A percentile compares a stretch with the other conserved stretches of the same genome.
These are phyloP conservation scores for Ophiostoma himal-ulmi DNA, from an alignment of 2,329 filamentous ascomycete species.

Conservation along the genomic window DNA sequence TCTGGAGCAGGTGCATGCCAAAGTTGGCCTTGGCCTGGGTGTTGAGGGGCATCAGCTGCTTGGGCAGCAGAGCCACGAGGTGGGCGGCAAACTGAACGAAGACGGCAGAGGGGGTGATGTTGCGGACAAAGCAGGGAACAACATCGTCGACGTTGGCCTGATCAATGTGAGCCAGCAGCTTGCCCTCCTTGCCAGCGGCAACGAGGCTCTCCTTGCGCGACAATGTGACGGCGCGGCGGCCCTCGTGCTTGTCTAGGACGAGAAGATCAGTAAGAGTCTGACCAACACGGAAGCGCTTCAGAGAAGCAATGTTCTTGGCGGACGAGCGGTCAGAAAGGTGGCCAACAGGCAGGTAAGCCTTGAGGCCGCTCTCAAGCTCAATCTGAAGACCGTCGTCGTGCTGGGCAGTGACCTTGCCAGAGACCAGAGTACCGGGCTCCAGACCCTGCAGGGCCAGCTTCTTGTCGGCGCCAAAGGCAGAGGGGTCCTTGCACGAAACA, in stretches of 20 bases:
- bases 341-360: conserved; percentile 67
- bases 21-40: conserved; percentile 55
- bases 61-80: conserved; percentile 72
- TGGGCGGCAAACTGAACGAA: conserved; percentile 84
- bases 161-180: conserved; percentile 64
- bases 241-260: conserved; percentile 77
- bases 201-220: conserved; percentile 80
- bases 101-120: conserved; percentile 71
- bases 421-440: conserved; percentile 66
- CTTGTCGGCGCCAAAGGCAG: conserved; percentile 66
- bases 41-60: conserved; percentile 64
- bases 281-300: conserved; percentile 78
- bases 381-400: conserved; percentile 69
- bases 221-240: conserved; percentile 67
- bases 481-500: conserved; percentile 89
- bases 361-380: conserved; percentile 68
- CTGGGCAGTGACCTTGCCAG: conserved; percentile 75
- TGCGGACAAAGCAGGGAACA: conserved; percentile 75
- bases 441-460: conserved; percentile 71
- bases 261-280: conserved; percentile 77
- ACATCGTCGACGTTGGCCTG: conserved; percentile 63
- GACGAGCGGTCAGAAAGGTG: conserved; percentile 81
- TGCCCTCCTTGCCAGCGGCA: conserved; percentile 65
- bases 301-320: conserved; percentile 67
- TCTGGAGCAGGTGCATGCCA: conserved; percentile 70